Evolutionary conservation across 129 eudicot species (phyloP).

Genomic region (Tagetes patula): DNA sequence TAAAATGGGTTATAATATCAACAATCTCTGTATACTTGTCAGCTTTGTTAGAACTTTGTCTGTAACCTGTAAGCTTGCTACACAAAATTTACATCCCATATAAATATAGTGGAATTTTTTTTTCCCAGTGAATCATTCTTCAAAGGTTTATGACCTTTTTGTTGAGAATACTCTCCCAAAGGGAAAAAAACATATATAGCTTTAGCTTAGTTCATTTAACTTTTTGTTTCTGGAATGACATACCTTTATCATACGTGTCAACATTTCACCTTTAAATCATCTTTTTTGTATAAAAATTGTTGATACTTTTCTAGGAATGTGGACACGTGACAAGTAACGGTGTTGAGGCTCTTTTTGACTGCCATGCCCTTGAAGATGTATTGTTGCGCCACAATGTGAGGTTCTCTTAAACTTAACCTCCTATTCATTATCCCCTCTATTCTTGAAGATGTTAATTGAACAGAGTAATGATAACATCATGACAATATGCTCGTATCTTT

Average conservation of each 20-base stretch:
- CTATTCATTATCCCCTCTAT: slow-evolving; percentile 1
- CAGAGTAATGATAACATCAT: background rate
- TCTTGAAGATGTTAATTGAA: slow-evolving; percentile 11
- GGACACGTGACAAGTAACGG: slow-evolving; percentile 74
- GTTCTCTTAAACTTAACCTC: slow-evolving; percentile 23
- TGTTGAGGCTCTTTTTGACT: slow-evolving; percentile 52
- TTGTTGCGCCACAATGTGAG: slow-evolving; percentile 79
- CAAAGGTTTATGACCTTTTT: background rate
- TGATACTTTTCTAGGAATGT: slow-evolving; percentile 59
- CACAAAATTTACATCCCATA: background rate
- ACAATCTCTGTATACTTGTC: no score
- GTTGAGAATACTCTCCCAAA: background rate
- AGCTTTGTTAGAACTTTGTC: background rate
- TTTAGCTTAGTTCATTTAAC: background rate
- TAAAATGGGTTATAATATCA: background rate
- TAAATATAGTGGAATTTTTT: no score
- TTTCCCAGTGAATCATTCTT: background rate
- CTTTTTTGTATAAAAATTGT: slow-evolving; percentile 1
- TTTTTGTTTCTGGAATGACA: background rate
- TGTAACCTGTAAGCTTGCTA: background rate
- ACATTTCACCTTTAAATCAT: background rate
- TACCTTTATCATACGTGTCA: background rate
- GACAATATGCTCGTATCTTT: background rate
- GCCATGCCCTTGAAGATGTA: slow-evolving; percentile 76
- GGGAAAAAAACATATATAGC: background rate